Percentiles rank a stretch among this genome's conserved stretches.
These are phyloP conservation scores for Heteromeles arbutifolia DNA, from an alignment of 306 rosid genomes.

Conservation along the genomic window DNA sequence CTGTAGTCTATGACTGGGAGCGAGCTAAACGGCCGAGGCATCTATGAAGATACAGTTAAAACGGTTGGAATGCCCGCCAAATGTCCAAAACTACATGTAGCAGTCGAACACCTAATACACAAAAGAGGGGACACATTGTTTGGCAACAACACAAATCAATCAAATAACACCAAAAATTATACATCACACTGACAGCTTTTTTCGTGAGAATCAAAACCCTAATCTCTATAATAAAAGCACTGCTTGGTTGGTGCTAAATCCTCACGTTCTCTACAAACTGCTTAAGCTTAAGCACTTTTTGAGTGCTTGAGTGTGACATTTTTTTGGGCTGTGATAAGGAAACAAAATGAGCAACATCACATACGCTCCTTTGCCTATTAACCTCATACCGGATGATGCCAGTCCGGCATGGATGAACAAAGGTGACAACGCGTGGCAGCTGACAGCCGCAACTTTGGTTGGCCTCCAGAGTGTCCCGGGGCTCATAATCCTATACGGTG, in stretches of 20 bases:
- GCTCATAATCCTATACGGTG: constrained; percentile 34
- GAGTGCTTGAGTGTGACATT: not conserved
- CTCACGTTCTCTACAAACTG: not conserved
- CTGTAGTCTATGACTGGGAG: not conserved
- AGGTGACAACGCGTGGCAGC: constrained; percentile 47
- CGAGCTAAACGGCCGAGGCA: not conserved
- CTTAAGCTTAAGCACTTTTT: not conserved
- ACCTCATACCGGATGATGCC: not conserved
- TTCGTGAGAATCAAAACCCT: constrained; percentile 18
- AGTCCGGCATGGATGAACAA: constrained; percentile 40
- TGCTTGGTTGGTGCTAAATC: not conserved
- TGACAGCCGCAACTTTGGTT: constrained; percentile 36
- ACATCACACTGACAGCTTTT: constrained; percentile 21
- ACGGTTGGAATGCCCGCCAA: constrained; percentile 15
- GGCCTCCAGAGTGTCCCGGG: constrained; percentile 45
- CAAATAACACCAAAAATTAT: constrained; percentile 4
- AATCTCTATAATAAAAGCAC: constrained; percentile 3
- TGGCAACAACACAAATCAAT: not conserved
- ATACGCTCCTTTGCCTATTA: constrained; percentile 15
- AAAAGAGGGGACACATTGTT: not conserved
- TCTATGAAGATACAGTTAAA: not conserved
- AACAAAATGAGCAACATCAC: constrained; percentile 5
- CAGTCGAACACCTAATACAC: not conserved
- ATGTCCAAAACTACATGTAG: not conserved
- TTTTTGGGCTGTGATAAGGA: not conserved